A percentile compares a stretch with the other conserved stretches of the same genome.
These are phyloP conservation scores for Vigna unguiculata DNA, from an alignment of 306 rosid species.

Conservation along the genomic window DNA sequence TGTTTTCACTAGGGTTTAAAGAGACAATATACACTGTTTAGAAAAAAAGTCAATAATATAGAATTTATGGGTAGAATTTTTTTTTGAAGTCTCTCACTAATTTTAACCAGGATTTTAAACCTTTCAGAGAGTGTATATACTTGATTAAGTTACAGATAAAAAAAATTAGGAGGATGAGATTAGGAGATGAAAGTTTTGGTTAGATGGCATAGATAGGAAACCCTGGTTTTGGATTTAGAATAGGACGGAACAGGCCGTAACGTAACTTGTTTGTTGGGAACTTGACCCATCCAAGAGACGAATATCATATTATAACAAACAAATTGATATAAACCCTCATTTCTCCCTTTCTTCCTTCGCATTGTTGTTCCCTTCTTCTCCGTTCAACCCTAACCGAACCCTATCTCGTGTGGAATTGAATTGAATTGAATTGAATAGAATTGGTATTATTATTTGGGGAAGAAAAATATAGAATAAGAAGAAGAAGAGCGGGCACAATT, in stretches of 20 bases:
- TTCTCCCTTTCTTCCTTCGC: background rate
- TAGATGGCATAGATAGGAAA: background rate
- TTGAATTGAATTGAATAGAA: slow-evolving; percentile 10
- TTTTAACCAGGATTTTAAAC: too few species aligned
- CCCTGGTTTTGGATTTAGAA: background rate
- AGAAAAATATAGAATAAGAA: background rate
- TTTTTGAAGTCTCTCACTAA: too few species aligned
- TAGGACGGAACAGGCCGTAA: background rate
- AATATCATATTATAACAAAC: background rate
- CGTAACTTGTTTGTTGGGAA: slow-evolving; percentile 8
- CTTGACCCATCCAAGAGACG: background rate
- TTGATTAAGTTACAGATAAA: too few species aligned
- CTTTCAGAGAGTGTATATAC: too few species aligned
- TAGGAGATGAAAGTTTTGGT: background rate
- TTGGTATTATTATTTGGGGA: background rate
- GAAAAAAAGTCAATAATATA: too few species aligned
- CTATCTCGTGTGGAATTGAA: slow-evolving; percentile 1
- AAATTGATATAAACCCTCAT: background rate
- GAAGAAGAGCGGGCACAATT: slow-evolving; percentile 18
- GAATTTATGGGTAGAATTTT: too few species aligned
- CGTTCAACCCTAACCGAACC: background rate
- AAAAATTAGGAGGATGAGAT: background rate
- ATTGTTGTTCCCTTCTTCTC: too few species aligned
- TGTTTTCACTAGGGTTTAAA: too few species aligned
- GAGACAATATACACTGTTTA: too few species aligned